Evolutionary conservation across 2,329 filamentous ascomycete species (phyloP), one percentile per base, ranked within the genome.

Genomic region (Sporothrix pallida): DNA sequence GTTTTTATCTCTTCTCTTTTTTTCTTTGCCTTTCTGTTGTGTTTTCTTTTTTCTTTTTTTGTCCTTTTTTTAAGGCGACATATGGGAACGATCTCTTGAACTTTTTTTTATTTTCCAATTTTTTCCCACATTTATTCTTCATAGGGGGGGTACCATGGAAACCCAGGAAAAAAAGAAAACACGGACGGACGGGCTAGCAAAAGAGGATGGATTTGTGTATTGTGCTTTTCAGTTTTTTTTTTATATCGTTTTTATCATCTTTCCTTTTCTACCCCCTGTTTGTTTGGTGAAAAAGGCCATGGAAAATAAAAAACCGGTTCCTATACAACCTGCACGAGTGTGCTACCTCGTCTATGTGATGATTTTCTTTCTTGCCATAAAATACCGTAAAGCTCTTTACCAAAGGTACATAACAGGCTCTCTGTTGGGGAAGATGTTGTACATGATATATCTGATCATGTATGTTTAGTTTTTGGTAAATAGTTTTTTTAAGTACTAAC

Each of bases 1-100:
- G n/a, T 52, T 52, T 37, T 8, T 17, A 37, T 68, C 20, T 67
- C 63, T 37, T 60, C 70, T 56, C 31, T 62, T 60, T 20, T 20
- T 46, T 54, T 26, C 68, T 65, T 31, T 70, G 42, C 60, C 37
- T 65, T 20, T 13, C 42, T 13, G 26, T 56, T 68, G 31, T 37
- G 31, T 46, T 46, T 71, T 37, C 58, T 73, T 56, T 46, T 62
- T 60, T 20, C 26, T 31, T 54, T 26, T 71, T 65, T 31, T 70
- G 42, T 68, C 37, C 54, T 20, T 13, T 52, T 12, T 46, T 56
- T 68, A 50, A 15, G 63, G 44, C 52, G 56, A 50, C 23, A 44
- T 42, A 17, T 52, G 70, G 56, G 70, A 63, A 50, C 54, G 70
- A 63, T 54, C 12, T 69, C 52, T 23, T 10, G 46, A 50, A 37